phyloP scores from a whole-genome alignment of 2,329 filamentous ascomycete genomes.

The Diaporthe longicolla region DNA sequence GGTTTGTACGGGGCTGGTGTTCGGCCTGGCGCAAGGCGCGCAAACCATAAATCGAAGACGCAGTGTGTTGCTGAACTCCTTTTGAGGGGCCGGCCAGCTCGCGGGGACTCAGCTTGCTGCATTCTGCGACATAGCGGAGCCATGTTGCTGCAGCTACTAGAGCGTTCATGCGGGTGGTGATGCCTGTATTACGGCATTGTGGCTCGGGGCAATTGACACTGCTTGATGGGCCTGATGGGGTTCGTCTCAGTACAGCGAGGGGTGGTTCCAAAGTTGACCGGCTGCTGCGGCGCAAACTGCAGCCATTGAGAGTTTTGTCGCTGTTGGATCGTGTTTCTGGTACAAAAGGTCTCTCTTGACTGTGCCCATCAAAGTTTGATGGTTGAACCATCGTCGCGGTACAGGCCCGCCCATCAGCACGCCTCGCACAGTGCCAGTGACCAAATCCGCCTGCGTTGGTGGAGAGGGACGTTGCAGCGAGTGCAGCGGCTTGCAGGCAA shows the following conservation, averaged over 20 bases:
- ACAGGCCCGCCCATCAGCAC: not conserved
- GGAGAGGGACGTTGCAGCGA: constrained; percentile 25
- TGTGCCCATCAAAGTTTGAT: constrained; percentile 20
- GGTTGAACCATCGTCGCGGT: constrained; percentile 31
- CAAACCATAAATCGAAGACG: constrained; percentile 29
- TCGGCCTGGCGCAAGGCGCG: constrained; percentile 34
- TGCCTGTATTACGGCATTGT: constrained; percentile 40
- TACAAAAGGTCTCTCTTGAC: constrained; percentile 6
- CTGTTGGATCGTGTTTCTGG: constrained; percentile 25
- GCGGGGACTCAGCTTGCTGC: constrained; percentile 33
- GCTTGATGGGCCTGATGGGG: constrained; percentile 9
- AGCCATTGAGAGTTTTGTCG: not conserved
- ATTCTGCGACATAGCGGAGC: constrained; percentile 38
- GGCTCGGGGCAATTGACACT: not conserved
- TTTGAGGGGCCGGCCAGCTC: constrained; percentile 30
- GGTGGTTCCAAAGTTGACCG: not conserved
- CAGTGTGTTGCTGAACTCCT: constrained; percentile 20
- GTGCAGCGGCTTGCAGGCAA: constrained; percentile 31
- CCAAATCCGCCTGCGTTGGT: not conserved
- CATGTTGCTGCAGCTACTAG: constrained; percentile 34
- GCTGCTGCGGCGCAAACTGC: constrained; percentile 11
- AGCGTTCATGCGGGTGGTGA: constrained; percentile 36
- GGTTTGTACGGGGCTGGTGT: not conserved
- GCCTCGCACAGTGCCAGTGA: constrained; percentile 33
- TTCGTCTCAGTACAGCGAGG: constrained; percentile 14